Percentiles rank a stretch among this genome's conserved stretches.
phyloP scores from a whole-genome alignment of 1,139 yeast genomes.

The Waltiozyma sp. region DNA sequence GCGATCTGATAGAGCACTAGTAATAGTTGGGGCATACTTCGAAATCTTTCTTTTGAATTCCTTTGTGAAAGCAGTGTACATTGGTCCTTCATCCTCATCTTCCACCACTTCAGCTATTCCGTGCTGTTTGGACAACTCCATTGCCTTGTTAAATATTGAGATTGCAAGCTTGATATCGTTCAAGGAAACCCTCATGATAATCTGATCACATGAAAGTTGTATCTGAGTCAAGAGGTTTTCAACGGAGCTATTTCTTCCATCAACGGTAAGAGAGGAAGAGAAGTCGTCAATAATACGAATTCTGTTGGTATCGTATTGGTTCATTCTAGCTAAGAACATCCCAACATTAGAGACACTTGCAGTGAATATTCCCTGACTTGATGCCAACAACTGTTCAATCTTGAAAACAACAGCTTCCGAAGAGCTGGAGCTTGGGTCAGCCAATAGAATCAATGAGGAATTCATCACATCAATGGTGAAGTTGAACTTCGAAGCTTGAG shows the following conservation, averaged over 20 bases:
- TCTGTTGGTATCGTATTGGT: conserved; percentile 43
- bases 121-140: conserved; percentile 30
- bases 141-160: conserved; percentile 61
- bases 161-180: conserved; percentile 80
- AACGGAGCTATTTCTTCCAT: conserved; percentile 52
- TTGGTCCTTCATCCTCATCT: conserved; percentile 17
- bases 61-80: conserved; percentile 40
- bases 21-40: conserved; percentile 57
- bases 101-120: conserved; percentile 11
- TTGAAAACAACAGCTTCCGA: conserved; percentile 89
- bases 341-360: conserved; percentile 75
- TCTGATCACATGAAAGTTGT: conserved; percentile 67
- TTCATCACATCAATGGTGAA: conserved; percentile 66
- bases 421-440: conserved; percentile 58
- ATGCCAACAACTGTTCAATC: conserved; percentile 64
- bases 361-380: conserved; percentile 54
- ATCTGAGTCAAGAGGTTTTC: conserved; percentile 50
- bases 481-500: conserved; percentile 24
- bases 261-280: conserved; percentile 66
- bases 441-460: conserved; percentile 68
- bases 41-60: conserved; percentile 49
- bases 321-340: conserved; percentile 75
- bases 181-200: conserved; percentile 70
- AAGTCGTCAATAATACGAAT: conserved; percentile 83
- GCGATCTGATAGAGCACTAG: conserved; percentile 30